phyloP scores from a whole-genome alignment of 352 stramenopile species.

The Globisporangium nodosum region DNA sequence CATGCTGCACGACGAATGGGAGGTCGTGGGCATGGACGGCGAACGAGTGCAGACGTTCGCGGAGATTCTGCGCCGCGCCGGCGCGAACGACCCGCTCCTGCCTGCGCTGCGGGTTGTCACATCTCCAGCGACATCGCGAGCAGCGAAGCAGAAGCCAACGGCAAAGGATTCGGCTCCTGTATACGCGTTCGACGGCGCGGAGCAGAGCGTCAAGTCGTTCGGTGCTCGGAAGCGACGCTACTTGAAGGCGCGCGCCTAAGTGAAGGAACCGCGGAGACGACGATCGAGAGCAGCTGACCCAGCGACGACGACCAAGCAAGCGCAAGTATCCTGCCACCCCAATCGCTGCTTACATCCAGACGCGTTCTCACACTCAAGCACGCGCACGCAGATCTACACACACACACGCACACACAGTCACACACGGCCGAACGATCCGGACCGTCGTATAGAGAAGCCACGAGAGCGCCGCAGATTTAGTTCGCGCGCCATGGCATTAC shows the following conservation, averaged over 20 bases:
- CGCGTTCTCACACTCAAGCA: constrained; percentile 1
- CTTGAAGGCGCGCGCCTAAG: constrained; percentile 23
- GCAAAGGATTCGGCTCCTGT: background rate
- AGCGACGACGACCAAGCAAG: background rate
- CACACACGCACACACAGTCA: background rate
- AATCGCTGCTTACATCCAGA: background rate
- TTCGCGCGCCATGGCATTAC: background rate
- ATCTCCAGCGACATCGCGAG: background rate
- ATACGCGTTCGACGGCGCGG: constrained; percentile 2
- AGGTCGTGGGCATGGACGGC: constrained; percentile 41
- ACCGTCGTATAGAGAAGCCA: background rate
- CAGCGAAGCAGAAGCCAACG: background rate
- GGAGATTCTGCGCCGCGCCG: constrained; percentile 30
- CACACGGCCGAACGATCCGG: background rate
- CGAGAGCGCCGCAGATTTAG: background rate
- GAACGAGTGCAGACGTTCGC: constrained; percentile 51
- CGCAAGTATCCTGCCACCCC: constrained; percentile 1
- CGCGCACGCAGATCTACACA: background rate
- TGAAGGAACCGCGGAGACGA: background rate
- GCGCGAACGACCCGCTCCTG: constrained; percentile 10
- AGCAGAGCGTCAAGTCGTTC: constrained; percentile 53
- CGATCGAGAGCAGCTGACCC: constrained; percentile 1
- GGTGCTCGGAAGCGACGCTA: constrained; percentile 41
- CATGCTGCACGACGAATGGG: constrained; percentile 58
- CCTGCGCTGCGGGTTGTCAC: background rate